Evolutionary conservation across 2,329 filamentous ascomycete genomes (phyloP).

Genomic region (Orbilia quercus): DNA sequence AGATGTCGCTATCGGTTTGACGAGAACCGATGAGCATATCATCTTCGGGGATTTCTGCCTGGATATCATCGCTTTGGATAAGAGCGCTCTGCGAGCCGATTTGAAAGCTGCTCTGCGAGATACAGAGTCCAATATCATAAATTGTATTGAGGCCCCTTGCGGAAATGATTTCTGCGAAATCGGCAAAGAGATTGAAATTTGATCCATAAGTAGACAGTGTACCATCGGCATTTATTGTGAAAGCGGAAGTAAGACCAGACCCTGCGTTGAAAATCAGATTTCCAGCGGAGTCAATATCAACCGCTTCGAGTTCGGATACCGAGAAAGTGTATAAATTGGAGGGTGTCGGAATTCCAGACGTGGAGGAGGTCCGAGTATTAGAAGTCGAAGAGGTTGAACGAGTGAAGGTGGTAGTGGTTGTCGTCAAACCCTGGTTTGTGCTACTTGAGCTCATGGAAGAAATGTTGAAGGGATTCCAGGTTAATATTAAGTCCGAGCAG

Average conservation of each 20-base stretch:
- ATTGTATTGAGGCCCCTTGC: conserved; percentile 18
- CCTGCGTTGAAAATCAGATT: conserved; percentile 19
- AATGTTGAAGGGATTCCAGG: conserved; percentile 36
- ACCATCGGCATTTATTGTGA: conserved; percentile 39
- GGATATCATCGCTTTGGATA: no score
- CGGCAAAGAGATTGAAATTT: conserved; percentile 35
- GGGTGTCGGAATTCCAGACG: conserved; percentile 14
- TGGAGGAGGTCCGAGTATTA: no score
- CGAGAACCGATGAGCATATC: background rate
- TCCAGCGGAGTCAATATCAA: conserved; percentile 36
- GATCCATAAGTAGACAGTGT: conserved; percentile 34
- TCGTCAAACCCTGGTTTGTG: conserved; percentile 5
- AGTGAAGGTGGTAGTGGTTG: conserved; percentile 18
- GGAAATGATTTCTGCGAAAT: conserved; percentile 25
- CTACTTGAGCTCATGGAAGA: conserved; percentile 10
- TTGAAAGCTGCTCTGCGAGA: background rate
- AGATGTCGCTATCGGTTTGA: conserved; percentile 5
- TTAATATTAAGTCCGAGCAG: conserved; percentile 22
- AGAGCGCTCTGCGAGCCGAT: no score
- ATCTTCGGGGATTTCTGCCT: no score
- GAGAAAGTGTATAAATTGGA: conserved; percentile 25
- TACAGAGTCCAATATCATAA: conserved; percentile 29
- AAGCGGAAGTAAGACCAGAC: conserved; percentile 20
- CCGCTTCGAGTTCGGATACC: conserved; percentile 10
- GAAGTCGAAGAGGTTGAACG: conserved; percentile 3